phyloP scores from a whole-genome alignment of 176 grass and related monocot species.

The Areca catechu region DNA sequence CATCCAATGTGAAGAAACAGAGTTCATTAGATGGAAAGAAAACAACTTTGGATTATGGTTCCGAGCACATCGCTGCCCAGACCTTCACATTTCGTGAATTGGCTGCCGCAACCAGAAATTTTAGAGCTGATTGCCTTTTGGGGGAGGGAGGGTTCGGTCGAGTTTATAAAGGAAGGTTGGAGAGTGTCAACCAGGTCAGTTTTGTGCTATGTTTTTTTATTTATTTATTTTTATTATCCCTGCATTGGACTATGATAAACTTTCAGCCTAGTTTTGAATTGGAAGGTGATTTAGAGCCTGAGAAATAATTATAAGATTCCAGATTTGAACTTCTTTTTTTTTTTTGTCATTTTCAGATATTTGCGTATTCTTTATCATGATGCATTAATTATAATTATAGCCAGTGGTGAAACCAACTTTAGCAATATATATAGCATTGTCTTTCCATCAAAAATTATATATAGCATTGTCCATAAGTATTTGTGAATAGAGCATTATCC shows the following conservation, averaged over 20 bases:
- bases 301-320: not conserved
- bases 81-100: conserved; percentile 66
- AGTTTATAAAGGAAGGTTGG: conserved; percentile 62
- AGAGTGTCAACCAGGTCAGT: conserved; percentile 51
- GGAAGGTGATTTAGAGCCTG: not conserved
- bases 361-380: too few species aligned
- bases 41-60: conserved; percentile 21
- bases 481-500: too few species aligned
- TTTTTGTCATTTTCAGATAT: too few species aligned
- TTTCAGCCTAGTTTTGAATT: too few species aligned
- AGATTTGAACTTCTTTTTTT: not conserved
- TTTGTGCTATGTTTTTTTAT: not conserved
- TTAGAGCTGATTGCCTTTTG: conserved; percentile 59
- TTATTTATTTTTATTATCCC: not conserved
- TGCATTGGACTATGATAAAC: too few species aligned
- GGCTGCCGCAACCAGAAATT: conserved; percentile 46
- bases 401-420: too few species aligned
- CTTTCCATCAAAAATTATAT: too few species aligned
- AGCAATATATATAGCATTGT: too few species aligned
- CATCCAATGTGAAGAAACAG: conserved; percentile 26
- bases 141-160: conserved; percentile 73
- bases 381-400: too few species aligned
- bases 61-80: conserved; percentile 45
- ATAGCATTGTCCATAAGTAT: too few species aligned
- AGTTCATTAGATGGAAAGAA: conserved; percentile 23